phyloP scores from a whole-genome alignment of 495 filamentous ascomycete species.

The Aspergillus kassunensis region DNA sequence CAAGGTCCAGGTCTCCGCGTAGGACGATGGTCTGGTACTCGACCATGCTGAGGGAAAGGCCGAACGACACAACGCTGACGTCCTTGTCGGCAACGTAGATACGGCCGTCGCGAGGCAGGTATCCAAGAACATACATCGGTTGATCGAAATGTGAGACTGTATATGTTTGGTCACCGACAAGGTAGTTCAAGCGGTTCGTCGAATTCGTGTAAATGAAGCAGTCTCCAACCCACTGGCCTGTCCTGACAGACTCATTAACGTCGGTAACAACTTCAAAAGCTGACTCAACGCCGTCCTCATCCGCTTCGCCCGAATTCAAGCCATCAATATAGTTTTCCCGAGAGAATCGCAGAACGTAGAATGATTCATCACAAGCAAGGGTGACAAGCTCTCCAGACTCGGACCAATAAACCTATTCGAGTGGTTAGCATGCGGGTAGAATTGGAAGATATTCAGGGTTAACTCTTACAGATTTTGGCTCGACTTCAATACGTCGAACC shows the following conservation, averaged over 20 bases:
- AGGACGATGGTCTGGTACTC: constrained; percentile 97
- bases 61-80: constrained; percentile 83
- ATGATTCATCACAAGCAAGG: constrained; percentile 91
- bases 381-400: constrained; percentile 91
- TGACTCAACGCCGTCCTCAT: constrained; percentile 96
- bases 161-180: constrained; percentile 97
- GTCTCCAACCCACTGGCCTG: constrained; percentile 97
- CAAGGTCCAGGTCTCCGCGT: constrained; percentile 90
- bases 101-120: constrained; percentile 86
- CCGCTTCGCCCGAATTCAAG: constrained; percentile 71
- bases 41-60: constrained; percentile 87
- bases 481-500: constrained; percentile 92
- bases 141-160: constrained; percentile 97
- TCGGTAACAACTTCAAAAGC: constrained; percentile 95
- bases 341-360: constrained; percentile 89
- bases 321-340: constrained; percentile 82
- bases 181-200: constrained; percentile 95
- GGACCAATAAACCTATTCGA: constrained; percentile 84
- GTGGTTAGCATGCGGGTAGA: neutral
- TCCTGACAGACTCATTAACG: constrained; percentile 87
- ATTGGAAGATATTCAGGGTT: neutral
- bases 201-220: constrained; percentile 98
- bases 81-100: constrained; percentile 96
- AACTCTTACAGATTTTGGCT: constrained; percentile 67
- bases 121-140: constrained; percentile 91